Percentiles rank a stretch among this genome's conserved stretches.
Evolutionary conservation across 345 rosid species (phyloP).

Genomic region (Corchorus capsularis): DNA sequence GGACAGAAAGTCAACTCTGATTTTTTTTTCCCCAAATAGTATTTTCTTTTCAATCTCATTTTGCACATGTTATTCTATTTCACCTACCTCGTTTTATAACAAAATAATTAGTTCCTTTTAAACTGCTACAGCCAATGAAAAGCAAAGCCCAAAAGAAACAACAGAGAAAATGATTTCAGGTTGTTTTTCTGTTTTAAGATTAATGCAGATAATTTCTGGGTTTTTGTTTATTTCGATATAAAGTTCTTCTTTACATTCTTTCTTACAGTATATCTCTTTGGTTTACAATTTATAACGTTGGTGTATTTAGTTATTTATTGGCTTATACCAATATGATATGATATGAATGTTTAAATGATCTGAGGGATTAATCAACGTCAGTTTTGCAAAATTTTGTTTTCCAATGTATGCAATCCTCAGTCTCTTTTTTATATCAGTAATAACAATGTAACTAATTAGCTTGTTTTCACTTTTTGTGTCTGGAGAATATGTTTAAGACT

Average conservation of each 20-base stretch:
- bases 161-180: background rate
- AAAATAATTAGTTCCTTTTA: background rate
- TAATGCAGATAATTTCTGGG: conserved; percentile 5
- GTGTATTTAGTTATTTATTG: too few species aligned
- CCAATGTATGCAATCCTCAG: background rate
- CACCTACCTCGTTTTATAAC: too few species aligned
- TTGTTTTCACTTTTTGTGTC: conserved; percentile 4
- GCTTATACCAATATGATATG: background rate
- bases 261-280: background rate
- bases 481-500: background rate
- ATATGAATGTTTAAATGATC: background rate
- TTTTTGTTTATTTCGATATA: background rate
- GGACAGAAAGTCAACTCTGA: background rate
- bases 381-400: background rate
- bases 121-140: background rate
- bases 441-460: background rate
- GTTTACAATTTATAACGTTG: too few species aligned
- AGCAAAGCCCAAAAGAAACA: background rate
- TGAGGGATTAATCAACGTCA: background rate
- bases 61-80: too few species aligned
- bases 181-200: background rate
- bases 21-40: background rate
- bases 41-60: too few species aligned
- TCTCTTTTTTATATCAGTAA: background rate
- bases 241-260: background rate